Conservation (phyloP, 495 filamentous ascomycete species). For the Tetracladium setigerum region DNA sequence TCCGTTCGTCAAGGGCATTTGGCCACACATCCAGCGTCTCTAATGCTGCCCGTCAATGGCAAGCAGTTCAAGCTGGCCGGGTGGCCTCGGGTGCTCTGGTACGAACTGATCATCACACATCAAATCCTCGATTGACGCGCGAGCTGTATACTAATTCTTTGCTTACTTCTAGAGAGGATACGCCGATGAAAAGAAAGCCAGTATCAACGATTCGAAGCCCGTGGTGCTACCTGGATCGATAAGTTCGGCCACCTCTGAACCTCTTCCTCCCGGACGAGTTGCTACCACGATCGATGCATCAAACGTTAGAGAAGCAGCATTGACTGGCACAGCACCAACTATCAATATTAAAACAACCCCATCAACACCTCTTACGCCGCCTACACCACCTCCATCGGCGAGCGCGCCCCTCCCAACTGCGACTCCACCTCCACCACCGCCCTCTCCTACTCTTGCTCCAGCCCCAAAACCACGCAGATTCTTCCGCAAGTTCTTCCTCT, state of each 20-base stretch:
- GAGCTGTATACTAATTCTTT: slow-evolving; percentile 9
- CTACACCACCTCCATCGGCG: slow-evolving; percentile 39
- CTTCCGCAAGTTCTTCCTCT: slow-evolving; percentile 63
- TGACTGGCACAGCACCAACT: slow-evolving; percentile 3
- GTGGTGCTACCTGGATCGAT: slow-evolving; percentile 50
- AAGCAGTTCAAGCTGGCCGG: slow-evolving; percentile 28
- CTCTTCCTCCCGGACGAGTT: slow-evolving; percentile 35
- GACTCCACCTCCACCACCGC: slow-evolving; percentile 29
- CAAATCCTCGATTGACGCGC: slow-evolving; percentile 5
- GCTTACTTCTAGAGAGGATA: slow-evolving; percentile 42
- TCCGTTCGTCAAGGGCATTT: slow-evolving; percentile 49
- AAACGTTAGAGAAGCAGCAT: neutral
- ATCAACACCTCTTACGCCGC: slow-evolving; percentile 49
- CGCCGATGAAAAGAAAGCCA: slow-evolving; percentile 47
- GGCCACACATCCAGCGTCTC: slow-evolving; percentile 40
- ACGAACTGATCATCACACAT: slow-evolving; percentile 20
- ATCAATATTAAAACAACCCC: slow-evolving; percentile 19
- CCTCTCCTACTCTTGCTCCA: slow-evolving; percentile 39
- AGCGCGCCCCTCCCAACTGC: slow-evolving; percentile 24
- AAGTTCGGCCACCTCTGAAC: slow-evolving; percentile 42
- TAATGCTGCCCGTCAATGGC: slow-evolving; percentile 48
- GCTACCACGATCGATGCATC: slow-evolving; percentile 20
- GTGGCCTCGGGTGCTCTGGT: slow-evolving; percentile 24
- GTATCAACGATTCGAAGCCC: slow-evolving; percentile 38
- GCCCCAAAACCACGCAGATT: slow-evolving; percentile 67